Conservation (phyloP, 768 basidiomycete genomes). For the Naganishia onofrii region DNA sequence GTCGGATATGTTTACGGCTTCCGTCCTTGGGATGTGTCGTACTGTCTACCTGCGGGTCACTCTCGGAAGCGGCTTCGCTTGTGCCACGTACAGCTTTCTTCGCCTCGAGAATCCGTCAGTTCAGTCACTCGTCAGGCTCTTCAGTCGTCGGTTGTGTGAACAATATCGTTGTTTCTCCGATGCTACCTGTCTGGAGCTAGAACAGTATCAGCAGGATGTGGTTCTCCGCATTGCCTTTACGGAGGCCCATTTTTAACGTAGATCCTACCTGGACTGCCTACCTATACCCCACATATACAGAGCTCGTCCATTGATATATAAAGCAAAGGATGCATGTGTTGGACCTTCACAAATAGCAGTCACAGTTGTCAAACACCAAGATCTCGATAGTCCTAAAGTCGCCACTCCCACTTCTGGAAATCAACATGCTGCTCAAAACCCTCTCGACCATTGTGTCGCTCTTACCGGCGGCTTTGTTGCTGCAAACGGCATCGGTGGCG, state of each 20-base stretch:
- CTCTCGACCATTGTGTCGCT: constrained; percentile 17
- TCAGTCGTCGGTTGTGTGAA: too few relatives aligned
- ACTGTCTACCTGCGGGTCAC: not conserved
- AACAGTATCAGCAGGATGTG: not conserved
- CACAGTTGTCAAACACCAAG: not conserved
- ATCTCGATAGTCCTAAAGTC: not conserved
- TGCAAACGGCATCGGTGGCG: not conserved
- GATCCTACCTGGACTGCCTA: not conserved
- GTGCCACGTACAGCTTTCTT: too few relatives aligned
- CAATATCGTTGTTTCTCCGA: too few relatives aligned
- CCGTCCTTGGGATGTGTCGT: not conserved
- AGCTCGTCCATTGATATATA: not conserved
- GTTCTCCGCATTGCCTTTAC: constrained; percentile 5
- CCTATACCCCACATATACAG: not conserved
- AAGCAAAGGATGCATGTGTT: not conserved
- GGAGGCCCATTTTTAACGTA: not conserved
- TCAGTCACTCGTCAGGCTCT: too few relatives aligned
- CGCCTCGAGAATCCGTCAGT: too few relatives aligned
- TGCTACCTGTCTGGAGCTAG: not conserved
- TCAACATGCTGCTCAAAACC: constrained; percentile 7
- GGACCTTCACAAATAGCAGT: not conserved
- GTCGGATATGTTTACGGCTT: not conserved
- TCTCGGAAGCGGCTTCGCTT: not conserved
- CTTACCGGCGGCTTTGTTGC: not conserved
- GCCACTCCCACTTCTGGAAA: not conserved